Percentiles rank a stretch among this genome's conserved stretches.
Evolutionary conservation across 202 grass and related monocot species (phyloP).

Genomic region (Miscanthus sacchariflorus): DNA sequence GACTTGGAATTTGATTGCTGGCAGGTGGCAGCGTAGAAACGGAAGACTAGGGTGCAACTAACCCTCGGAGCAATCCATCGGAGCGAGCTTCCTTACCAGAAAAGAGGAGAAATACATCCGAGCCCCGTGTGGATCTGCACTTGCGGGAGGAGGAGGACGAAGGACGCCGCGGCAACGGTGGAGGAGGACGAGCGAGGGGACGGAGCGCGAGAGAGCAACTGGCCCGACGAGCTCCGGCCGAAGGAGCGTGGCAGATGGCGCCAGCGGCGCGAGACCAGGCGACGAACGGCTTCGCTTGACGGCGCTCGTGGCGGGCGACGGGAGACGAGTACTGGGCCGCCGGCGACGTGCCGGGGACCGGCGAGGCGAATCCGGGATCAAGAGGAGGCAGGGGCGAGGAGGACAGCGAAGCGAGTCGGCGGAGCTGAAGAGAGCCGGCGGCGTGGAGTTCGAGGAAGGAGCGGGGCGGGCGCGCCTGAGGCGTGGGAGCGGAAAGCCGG

Average conservation of each 20-base stretch:
- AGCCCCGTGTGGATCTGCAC: conserved; percentile 22
- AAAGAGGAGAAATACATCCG: neutral
- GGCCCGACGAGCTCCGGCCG: neutral
- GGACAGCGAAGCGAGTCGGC: conserved; percentile 18
- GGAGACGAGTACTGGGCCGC: neutral
- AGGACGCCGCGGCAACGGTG: neutral
- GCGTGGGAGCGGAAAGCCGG: neutral
- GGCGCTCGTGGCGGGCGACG: neutral
- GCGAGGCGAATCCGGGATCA: neutral
- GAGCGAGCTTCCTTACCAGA: neutral
- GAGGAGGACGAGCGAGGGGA: neutral
- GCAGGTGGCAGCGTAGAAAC: neutral
- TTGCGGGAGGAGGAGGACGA: neutral
- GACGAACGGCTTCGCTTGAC: neutral
- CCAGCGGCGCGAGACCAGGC: neutral
- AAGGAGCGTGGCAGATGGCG: neutral
- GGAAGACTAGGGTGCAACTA: neutral
- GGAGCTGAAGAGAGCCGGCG: conserved; percentile 31
- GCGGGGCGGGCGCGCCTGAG: neutral
- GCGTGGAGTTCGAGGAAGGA: conserved; percentile 38
- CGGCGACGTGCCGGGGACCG: neutral
- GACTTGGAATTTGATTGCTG: neutral
- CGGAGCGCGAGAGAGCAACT: neutral
- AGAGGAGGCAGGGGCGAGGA: neutral
- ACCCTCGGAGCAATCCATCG: conserved; percentile 4